Conservation (phyloP, 306 rosid genomes). For the Astragalus membranaceus region DNA sequence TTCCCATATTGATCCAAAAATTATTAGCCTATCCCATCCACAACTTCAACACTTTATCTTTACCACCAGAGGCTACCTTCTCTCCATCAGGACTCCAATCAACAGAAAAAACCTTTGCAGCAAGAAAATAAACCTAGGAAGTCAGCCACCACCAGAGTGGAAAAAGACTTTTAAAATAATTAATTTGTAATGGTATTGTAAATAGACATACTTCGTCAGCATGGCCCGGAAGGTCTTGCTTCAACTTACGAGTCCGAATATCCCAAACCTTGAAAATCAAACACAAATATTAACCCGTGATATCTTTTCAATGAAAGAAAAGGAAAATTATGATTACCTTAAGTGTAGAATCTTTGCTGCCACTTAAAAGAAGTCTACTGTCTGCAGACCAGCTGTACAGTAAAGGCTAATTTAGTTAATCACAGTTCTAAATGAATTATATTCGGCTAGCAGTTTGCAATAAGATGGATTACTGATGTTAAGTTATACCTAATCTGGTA, state of each 20-base stretch:
- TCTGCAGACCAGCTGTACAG: constrained; percentile 91
- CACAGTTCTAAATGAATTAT: constrained; percentile 14
- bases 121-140: neutral
- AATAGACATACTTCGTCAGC: constrained; percentile 66
- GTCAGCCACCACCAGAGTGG: neutral
- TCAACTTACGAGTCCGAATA: constrained; percentile 66
- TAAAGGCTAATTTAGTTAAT: constrained; percentile 17
- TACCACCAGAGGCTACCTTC: constrained; percentile 97
- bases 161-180: neutral
- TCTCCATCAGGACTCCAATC: constrained; percentile 99
- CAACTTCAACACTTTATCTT: constrained; percentile 85
- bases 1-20: neutral
- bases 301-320: neutral
- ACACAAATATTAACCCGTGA: neutral
- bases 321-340: constrained; percentile 45
- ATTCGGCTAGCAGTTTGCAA: neutral
- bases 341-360: constrained; percentile 89
- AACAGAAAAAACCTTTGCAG: constrained; percentile 70
- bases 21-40: constrained; percentile 73
- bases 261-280: constrained; percentile 75
- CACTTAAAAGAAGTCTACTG: constrained; percentile 87
- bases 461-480: neutral
- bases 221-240: constrained; percentile 98
- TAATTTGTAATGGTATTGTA: neutral
- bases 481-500: constrained; percentile 89